Evolutionary conservation across 2,329 filamentous ascomycete species (phyloP).

Genomic region (Nemania abortiva): DNA sequence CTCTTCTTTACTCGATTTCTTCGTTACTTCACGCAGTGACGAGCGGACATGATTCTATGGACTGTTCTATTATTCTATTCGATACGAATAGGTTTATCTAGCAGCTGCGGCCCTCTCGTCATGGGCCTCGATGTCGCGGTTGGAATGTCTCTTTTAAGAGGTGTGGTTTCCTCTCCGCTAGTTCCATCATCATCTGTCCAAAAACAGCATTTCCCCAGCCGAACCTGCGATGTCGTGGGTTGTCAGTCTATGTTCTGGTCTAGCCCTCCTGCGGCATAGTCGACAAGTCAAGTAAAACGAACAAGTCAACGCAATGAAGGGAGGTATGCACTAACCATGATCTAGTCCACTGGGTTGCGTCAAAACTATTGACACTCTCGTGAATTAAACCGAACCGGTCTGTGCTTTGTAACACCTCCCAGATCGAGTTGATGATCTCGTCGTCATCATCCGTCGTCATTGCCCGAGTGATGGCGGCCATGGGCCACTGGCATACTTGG

Average conservation of each 20-base stretch:
- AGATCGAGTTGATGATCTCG: slow-evolving; percentile 78
- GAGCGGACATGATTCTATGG: background rate
- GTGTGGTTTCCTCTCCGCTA: slow-evolving; percentile 77
- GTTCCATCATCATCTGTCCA: slow-evolving; percentile 82
- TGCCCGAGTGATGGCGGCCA: slow-evolving; percentile 66
- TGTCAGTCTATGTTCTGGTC: slow-evolving; percentile 23
- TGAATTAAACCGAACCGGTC: slow-evolving; percentile 82
- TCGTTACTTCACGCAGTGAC: background rate
- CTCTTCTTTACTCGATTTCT: background rate
- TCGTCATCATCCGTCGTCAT: slow-evolving; percentile 75
- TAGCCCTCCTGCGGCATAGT: background rate
- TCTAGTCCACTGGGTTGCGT: slow-evolving; percentile 59
- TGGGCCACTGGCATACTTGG: slow-evolving; percentile 58
- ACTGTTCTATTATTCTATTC: slow-evolving; percentile 7
- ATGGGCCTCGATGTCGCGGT: slow-evolving; percentile 38
- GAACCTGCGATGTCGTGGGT: slow-evolving; percentile 71
- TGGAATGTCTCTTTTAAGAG: slow-evolving; percentile 56
- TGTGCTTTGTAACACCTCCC: slow-evolving; percentile 74
- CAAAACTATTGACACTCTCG: slow-evolving; percentile 79
- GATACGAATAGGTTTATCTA: background rate
- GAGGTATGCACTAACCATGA: slow-evolving; percentile 54
- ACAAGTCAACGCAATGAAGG: background rate
- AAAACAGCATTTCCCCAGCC: slow-evolving; percentile 92
- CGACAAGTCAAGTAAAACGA: background rate
- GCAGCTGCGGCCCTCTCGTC: background rate